Evolutionary conservation across 176 grass and related monocot genomes (phyloP), one percentile per base, ranked within the genome.

Genomic region (Triticum timopheevii): DNA sequence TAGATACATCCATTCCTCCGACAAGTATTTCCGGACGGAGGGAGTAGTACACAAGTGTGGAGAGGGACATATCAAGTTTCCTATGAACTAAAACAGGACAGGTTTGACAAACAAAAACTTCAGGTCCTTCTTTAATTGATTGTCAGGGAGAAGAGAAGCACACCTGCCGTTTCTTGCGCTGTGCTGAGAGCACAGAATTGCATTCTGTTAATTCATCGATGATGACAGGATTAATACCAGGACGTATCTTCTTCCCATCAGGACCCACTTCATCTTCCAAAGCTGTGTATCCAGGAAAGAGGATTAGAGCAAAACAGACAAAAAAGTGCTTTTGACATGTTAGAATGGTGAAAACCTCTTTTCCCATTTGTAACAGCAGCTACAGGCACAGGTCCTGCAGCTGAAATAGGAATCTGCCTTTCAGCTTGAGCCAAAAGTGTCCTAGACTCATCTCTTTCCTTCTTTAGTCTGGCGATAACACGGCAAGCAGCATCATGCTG

Each of bases 401-500:
- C 61, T 50, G 84, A 80, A 63, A 76, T 62, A 83, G 96, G 90
- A 87, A 97, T 89, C 63, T 99, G 90, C 77, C 89, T 94, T 80
- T 99, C 97, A 50, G 94, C 97, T 83, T 93, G 89, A 88, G 94
- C 78, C 87, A 99, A 89, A 85, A 99, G 92, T 80, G 80, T 88
- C 93, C 97, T 97, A 42, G 97, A 91, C 35, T 97, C 97, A 83
- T 99, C 97, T 52, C 97, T 93, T 90, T 99, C 97, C 88, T 99
- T 99, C 89, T 99, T 99, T 77, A 99, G 82, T 91, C 92, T 96
- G 73, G 94, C 92, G 87, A 99, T 99, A 69, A 99, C 97, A 90
- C 97, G 92, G 80, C 94, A 96, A 45, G 97, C 97, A 72, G 97
- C 97, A 88, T 99, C 97, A 87, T 99, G 97, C 97, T 99, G 90